Base-by-base conservation (phyloP, 768 basidiomycete genomes). In the Amyloporia xantha region DNA sequence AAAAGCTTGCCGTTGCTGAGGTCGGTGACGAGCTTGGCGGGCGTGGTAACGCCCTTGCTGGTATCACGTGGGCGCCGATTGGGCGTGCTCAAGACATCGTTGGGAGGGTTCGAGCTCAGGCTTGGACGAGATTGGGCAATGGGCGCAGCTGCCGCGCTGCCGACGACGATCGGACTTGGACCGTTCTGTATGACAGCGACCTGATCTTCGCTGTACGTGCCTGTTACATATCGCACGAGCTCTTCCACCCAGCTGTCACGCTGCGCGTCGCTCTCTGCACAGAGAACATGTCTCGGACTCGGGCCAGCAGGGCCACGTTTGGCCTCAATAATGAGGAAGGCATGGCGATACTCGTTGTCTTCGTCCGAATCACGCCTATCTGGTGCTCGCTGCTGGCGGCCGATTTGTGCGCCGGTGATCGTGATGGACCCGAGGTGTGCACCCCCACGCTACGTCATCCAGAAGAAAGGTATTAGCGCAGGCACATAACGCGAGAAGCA, bases 221-320 rank as follows among this genome's bases (percentile, higher is more conserved):
- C 90, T 6, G 81, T 77, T 51, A 89, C 88, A 65, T 93, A 92
- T 38, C 86, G 79, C 47, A 96, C 91, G 45, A 99, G 82, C 52
- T 91, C 83, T 50, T 91, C 85, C 23, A 99, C 93, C 96, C 96
- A 99, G 49, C 73, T 78, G 63, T 99, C 96, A 39, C 96, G 77
- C 62, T 95, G 93, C 38, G 75, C 70, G 66, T 99, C 96, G 62
- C 91, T 96, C 68, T 96, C 92, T 0, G 96, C 96, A 61, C 96
- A 98, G 3, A 99, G 72, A 35, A 99, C 94, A 62, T 98, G 95
- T 15, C 91, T 80, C 25, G 86, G 74, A 59, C 79, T 81, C 41
- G 79, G 75, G 15, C 82, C 84, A 27, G 78, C 77, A 2, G 85
- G 81, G 2, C 76, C 80, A 54, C 79, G 86, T 66, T 81, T 88